Conservation (phyloP, 2,329 filamentous ascomycete genomes). For the Emergomyces pasteurianus region DNA sequence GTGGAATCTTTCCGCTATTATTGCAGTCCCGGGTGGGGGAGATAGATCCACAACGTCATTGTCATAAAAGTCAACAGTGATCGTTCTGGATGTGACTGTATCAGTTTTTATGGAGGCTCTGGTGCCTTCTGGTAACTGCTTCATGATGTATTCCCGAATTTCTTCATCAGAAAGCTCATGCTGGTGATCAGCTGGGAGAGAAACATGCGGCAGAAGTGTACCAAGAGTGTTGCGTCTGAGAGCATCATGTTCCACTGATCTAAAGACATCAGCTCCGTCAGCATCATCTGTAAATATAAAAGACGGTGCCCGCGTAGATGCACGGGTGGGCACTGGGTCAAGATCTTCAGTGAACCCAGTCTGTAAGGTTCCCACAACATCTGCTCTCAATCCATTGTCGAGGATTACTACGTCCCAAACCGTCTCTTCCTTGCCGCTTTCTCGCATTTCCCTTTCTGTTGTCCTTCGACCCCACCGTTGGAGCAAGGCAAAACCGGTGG, state of each 20-base stretch:
- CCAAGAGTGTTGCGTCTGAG: constrained; percentile 15
- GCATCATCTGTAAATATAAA: constrained; percentile 26
- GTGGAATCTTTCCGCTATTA: constrained; percentile 36
- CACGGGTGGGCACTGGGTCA: constrained; percentile 27
- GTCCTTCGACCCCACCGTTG: constrained; percentile 36
- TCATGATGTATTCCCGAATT: constrained; percentile 36
- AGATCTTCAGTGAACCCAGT: constrained; percentile 25
- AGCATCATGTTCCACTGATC: constrained; percentile 26
- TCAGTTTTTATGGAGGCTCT: constrained; percentile 34
- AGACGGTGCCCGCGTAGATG: constrained; percentile 43
- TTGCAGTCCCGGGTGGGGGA: constrained; percentile 34
- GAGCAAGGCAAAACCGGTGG: constrained; percentile 34
- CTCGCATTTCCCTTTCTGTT: constrained; percentile 29
- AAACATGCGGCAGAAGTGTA: constrained; percentile 16
- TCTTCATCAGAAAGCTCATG: constrained; percentile 34
- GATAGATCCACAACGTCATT: constrained; percentile 30
- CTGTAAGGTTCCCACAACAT: constrained; percentile 33
- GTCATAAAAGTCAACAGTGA: constrained; percentile 36
- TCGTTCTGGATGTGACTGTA: constrained; percentile 32
- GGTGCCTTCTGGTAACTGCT: constrained; percentile 31
- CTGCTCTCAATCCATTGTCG: constrained; percentile 34
- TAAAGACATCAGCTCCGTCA: constrained; percentile 25
- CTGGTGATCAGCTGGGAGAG: constrained; percentile 25
- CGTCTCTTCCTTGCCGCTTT: constrained; percentile 31
- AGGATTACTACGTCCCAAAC: constrained; percentile 39